Base-by-base conservation (phyloP, 768 basidiomycete genomes). In the Amanita phalloides region DNA sequence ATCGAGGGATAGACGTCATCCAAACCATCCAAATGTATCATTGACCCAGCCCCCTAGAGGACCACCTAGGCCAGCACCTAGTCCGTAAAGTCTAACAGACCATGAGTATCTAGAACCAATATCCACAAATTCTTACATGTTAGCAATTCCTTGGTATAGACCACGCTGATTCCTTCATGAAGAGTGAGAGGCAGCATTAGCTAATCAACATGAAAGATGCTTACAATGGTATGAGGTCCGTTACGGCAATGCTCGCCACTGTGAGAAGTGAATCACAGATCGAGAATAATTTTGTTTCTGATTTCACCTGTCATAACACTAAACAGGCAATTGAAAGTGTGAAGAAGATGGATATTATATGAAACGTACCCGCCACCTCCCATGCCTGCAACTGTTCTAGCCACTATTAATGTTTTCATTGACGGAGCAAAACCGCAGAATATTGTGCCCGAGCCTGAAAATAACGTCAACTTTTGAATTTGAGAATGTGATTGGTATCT, bases 91-190 rank as follows among this genome's bases (percentile, higher is more conserved):
- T 66, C 89, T 91, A 60, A 3, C 2, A 49, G 17, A 10, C n/a
- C 10, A 6, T 44, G 36, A 50, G 32, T 23, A 37, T n/a, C 14
- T 38, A n/a, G 6, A 6, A 11, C 26, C 10, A 2, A 35, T 44
- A 13, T n/a, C 20, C 8, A 10, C 20, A 35, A 53, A 53, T 23
- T 62, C 79, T 58, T 71, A 90, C 89, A 92, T 79, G 62, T 92
- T 92, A 32, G 86, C 83, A 73, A 91, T 75, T 51, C 93, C 93
- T 65, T 98, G 95, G 61, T 92, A 95, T 7, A 95, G 67, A 2
- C 91, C 94, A 49, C 94, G 77, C 55, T 90, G 83, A 62, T 86
- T 85, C 59, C 89, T 91, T 45, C 20, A 3, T 13, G 20, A 26
- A 14, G 60, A 33, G 43, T 17, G 51, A 51, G 48, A 54, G 53